These are phyloP conservation scores for Diospyros kaki DNA, from an alignment of 148 eudicot species.

Conservation along the genomic window DNA sequence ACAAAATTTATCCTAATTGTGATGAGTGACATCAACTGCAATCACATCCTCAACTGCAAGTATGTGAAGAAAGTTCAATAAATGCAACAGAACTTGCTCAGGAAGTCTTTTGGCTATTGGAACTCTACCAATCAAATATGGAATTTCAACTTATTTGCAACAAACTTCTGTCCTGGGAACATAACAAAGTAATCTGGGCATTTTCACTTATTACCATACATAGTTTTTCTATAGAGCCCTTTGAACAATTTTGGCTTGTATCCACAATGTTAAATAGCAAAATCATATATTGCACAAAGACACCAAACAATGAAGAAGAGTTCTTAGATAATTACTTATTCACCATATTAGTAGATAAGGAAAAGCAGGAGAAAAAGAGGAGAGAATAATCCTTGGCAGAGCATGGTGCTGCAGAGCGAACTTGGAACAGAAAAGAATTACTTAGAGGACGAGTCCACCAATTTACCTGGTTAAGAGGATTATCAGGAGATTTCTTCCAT, in stretches of 20 bases:
- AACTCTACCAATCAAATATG: neutral
- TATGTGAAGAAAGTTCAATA: neutral
- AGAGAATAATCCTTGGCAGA: neutral
- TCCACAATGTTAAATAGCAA: neutral
- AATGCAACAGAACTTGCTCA: neutral
- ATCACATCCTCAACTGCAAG: too few species aligned
- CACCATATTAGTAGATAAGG: neutral
- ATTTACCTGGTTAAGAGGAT: conserved; percentile 86
- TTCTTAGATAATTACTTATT: neutral
- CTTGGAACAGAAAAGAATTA: neutral
- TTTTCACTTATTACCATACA: neutral
- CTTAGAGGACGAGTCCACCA: neutral
- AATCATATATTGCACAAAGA: neutral
- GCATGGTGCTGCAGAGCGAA: too few species aligned
- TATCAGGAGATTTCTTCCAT: conserved; percentile 99
- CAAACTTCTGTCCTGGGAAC: neutral
- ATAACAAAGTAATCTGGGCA: neutral
- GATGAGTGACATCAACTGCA: too few species aligned
- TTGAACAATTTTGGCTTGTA: neutral
- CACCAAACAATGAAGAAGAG: neutral
- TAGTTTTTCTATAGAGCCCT: neutral
- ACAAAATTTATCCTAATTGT: too few species aligned
- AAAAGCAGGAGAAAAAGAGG: neutral
- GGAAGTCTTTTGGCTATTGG: neutral
- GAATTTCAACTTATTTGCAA: neutral